A percentile compares a stretch with the other conserved stretches of the same genome.
Evolutionary conservation across 225 moss, liverwort and hornwort genomes (phyloP).

Genomic region (Antitrichia curtipendula): DNA sequence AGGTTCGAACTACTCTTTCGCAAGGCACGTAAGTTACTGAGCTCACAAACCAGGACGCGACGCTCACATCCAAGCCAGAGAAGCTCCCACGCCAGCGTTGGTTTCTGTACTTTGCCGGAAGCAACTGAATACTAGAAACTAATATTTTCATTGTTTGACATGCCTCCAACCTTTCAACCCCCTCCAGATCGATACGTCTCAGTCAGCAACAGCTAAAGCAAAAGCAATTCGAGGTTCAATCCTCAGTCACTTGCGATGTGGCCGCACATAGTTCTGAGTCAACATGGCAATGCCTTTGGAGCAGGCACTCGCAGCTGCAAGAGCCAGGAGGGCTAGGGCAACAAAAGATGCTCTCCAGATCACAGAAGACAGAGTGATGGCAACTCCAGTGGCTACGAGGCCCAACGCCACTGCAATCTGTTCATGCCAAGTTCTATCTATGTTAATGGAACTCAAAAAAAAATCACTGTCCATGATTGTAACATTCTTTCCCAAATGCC

Average conservation of each 20-base stretch:
- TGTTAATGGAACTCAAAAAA: not conserved
- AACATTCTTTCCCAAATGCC: not conserved
- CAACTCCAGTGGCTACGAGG: constrained; percentile 26
- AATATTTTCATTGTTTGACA: not conserved
- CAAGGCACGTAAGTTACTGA: not conserved
- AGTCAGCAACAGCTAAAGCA: not conserved
- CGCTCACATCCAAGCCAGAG: not conserved
- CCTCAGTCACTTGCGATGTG: constrained; percentile 34
- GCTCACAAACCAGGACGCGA: not conserved
- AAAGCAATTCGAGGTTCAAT: not conserved
- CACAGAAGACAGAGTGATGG: constrained; percentile 12
- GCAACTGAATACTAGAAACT: not conserved
- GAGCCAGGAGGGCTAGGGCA: constrained; percentile 21
- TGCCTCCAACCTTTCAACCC: not conserved
- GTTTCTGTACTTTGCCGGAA: not conserved
- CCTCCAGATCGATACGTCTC: not conserved
- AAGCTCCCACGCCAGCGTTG: not conserved
- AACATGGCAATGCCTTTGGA: constrained; percentile 20
- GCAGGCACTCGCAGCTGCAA: constrained; percentile 21
- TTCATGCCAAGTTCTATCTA: not conserved
- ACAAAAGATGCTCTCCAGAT: constrained; percentile 39
- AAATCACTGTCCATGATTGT: not conserved
- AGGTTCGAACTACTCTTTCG: not conserved
- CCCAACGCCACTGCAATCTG: constrained; percentile 31
- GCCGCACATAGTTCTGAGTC: constrained; percentile 46